Conservation (phyloP, 805 yeast genomes). For the Starmerella etchellsii region DNA sequence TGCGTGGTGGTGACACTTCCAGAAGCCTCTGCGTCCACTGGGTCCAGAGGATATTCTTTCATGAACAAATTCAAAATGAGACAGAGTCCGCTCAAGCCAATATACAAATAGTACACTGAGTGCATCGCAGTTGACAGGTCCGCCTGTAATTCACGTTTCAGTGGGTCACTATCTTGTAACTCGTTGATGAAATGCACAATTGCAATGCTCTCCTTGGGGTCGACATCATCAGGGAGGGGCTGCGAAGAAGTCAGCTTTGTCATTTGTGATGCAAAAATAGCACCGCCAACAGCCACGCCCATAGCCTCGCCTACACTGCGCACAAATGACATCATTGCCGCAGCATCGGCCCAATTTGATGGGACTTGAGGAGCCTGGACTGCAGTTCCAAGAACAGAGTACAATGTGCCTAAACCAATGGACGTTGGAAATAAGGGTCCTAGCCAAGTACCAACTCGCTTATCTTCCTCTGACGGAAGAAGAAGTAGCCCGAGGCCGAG, state of each 20-base stretch:
- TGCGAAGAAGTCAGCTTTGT: neutral
- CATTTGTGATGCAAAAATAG: conserved; percentile 20
- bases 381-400: conserved; percentile 29
- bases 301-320: conserved; percentile 23
- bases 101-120: conserved; percentile 13
- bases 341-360: conserved; percentile 19
- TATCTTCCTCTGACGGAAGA: conserved; percentile 30
- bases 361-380: conserved; percentile 22
- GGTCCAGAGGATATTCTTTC: conserved; percentile 18
- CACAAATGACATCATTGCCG: conserved; percentile 21
- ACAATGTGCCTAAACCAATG: conserved; percentile 34
- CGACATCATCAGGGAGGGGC: conserved; percentile 3
- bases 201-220: conserved; percentile 15
- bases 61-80: conserved; percentile 13
- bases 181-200: conserved; percentile 10
- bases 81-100: conserved; percentile 17
- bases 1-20: too few relatives aligned
- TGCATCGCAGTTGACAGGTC: conserved; percentile 15
- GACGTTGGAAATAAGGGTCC: conserved; percentile 36
- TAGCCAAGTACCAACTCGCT: conserved; percentile 27
- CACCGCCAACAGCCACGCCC: conserved; percentile 25
- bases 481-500: conserved; percentile 36
- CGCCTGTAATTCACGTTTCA: conserved; percentile 1
- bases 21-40: too few relatives aligned
- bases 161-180: conserved; percentile 4